phyloP scores from a whole-genome alignment of 768 basidiomycete species.

The Rhizopogon salebrosus region DNA sequence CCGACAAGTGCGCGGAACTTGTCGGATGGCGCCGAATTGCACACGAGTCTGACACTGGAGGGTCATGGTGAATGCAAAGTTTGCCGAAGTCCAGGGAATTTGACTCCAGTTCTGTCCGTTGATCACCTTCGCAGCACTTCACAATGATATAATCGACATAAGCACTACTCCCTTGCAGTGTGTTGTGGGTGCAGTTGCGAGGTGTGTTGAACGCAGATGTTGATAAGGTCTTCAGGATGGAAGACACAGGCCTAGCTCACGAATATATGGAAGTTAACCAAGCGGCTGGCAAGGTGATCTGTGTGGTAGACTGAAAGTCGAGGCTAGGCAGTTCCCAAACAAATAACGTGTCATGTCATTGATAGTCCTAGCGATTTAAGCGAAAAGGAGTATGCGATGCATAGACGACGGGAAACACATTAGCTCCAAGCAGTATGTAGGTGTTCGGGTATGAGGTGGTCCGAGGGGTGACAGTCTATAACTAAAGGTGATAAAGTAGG shows the following conservation, averaged over 20 bases:
- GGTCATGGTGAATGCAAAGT: too few species aligned
- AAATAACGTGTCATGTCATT: neutral
- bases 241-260: slow-evolving; percentile 15
- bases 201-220: slow-evolving; percentile 14
- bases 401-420: slow-evolving; percentile 10
- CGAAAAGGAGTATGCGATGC: slow-evolving; percentile 1
- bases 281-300: slow-evolving; percentile 20
- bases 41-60: slow-evolving; percentile 8
- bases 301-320: slow-evolving; percentile 14
- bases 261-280: slow-evolving; percentile 20
- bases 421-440: slow-evolving; percentile 12
- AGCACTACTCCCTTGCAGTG: slow-evolving; percentile 16
- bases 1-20: slow-evolving; percentile 18
- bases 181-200: slow-evolving; percentile 17
- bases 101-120: slow-evolving; percentile 7
- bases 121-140: slow-evolving; percentile 7
- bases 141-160: slow-evolving; percentile 16
- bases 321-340: neutral
- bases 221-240: slow-evolving; percentile 20
- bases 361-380: neutral
- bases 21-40: slow-evolving; percentile 18
- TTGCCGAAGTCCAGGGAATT: slow-evolving; percentile 19
- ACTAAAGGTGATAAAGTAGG: neutral
- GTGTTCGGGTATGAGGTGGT: slow-evolving; percentile 4
- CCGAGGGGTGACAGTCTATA: neutral